phyloP scores from a whole-genome alignment of 805 yeast genomes.

The Ogataea trehalophila region DNA sequence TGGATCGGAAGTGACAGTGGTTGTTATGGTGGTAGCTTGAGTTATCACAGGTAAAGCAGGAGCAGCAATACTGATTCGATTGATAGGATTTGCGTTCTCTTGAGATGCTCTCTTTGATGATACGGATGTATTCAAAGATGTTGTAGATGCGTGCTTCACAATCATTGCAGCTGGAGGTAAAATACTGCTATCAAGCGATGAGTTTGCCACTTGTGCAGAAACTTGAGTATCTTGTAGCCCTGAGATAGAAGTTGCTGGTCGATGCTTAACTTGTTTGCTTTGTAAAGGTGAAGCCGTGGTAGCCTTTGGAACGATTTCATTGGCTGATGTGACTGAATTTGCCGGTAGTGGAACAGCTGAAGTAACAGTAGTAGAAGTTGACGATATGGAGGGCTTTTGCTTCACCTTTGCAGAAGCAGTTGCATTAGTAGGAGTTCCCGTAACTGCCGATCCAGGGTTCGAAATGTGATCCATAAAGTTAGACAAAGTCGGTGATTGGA shows the following conservation, averaged over 20 bases:
- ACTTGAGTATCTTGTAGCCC: no score
- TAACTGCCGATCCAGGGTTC: conserved; percentile 4
- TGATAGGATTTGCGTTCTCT: conserved; percentile 23
- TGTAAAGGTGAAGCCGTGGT: no score
- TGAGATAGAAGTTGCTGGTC: no score
- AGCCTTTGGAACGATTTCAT: no score
- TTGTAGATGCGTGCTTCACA: conserved; percentile 9
- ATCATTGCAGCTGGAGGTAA: conserved; percentile 1
- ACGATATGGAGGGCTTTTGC: not conserved
- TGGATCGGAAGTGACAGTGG: conserved; percentile 23
- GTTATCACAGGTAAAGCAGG: conserved; percentile 34
- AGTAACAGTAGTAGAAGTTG: not conserved
- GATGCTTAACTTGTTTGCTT: no score
- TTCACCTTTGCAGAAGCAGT: conserved; percentile 4
- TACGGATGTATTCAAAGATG: conserved; percentile 14
- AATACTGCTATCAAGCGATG: not conserved
- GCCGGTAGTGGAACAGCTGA: not conserved
- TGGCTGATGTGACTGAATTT: no score
- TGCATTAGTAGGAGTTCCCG: conserved; percentile 4
- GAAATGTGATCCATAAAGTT: conserved; percentile 18
- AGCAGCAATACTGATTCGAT: conserved; percentile 26
- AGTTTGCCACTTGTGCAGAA: no score
- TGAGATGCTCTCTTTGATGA: conserved; percentile 19
- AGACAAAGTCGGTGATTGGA: conserved; percentile 18
- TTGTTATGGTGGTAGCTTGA: conserved; percentile 31